Conservation (phyloP, 768 basidiomycete genomes). For the Termitomyces sp. region DNA sequence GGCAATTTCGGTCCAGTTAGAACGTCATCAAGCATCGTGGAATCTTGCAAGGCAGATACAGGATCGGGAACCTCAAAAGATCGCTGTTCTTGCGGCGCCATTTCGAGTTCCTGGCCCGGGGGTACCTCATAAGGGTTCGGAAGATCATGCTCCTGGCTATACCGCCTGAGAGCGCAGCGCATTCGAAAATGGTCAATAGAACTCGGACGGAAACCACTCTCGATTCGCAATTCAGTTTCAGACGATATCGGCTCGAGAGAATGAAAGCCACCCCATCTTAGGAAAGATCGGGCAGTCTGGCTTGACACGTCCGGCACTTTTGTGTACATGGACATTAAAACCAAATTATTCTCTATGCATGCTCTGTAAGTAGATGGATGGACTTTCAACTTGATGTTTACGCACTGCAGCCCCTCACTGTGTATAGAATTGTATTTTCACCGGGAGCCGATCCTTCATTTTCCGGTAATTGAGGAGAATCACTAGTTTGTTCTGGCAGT, state of each 20-base stretch:
- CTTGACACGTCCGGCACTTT: neutral
- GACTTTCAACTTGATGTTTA: neutral
- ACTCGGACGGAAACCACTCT: conserved; percentile 17
- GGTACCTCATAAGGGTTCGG: conserved; percentile 22
- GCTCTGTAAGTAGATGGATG: neutral
- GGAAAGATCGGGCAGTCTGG: conserved; percentile 13
- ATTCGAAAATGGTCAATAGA: conserved; percentile 22
- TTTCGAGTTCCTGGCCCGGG: neutral
- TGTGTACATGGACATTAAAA: neutral
- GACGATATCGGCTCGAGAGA: conserved; percentile 22
- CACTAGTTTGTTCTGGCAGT: conserved; percentile 8
- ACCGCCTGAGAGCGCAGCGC: conserved; percentile 21
- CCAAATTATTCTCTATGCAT: neutral
- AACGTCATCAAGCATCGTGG: conserved; percentile 7
- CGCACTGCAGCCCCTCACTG: conserved; percentile 16
- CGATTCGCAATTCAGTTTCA: conserved; percentile 14
- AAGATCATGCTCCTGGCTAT: conserved; percentile 11
- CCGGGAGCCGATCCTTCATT: neutral
- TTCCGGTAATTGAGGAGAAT: conserved; percentile 3
- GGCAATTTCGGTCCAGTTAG: neutral
- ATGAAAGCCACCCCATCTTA: conserved; percentile 34
- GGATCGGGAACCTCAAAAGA: conserved; percentile 6
- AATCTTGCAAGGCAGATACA: conserved; percentile 6
- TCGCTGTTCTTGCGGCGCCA: conserved; percentile 11
- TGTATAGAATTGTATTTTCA: neutral